Conservation (phyloP, 345 rosid genomes). For the Eucalyptus erythrocorys region DNA sequence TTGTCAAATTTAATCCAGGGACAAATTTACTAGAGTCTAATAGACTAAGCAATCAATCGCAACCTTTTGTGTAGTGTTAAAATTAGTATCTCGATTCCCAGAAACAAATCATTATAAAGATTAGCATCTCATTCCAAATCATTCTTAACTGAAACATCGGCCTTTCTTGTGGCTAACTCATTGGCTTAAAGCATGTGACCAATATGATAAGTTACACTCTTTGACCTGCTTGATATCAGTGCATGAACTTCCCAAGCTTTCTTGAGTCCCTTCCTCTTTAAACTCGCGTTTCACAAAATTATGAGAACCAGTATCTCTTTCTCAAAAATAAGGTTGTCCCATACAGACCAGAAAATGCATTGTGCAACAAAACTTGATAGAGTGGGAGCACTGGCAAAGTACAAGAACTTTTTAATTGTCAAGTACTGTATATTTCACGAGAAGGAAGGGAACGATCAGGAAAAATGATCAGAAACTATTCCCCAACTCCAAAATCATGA, state of each 20-base stretch:
- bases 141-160: background rate
- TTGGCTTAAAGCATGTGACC: background rate
- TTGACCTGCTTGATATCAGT: background rate
- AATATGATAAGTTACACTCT: background rate
- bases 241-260: background rate
- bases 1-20: background rate
- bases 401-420: background rate
- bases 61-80: background rate
- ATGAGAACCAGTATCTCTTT: background rate
- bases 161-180: background rate
- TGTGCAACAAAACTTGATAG: background rate
- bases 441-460: background rate
- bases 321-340: background rate
- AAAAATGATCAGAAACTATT: background rate
- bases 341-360: background rate
- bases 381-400: background rate
- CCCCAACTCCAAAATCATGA: background rate
- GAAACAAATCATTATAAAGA: background rate
- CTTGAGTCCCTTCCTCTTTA: background rate
- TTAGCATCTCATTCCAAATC: background rate
- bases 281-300: background rate
- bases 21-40: no score
- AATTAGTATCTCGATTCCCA: background rate
- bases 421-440: background rate
- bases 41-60: background rate